Evolutionary conservation across 163 green algal species (phyloP), one percentile per base, ranked within the genome.

Genomic region (Chlorella variabilis): DNA sequence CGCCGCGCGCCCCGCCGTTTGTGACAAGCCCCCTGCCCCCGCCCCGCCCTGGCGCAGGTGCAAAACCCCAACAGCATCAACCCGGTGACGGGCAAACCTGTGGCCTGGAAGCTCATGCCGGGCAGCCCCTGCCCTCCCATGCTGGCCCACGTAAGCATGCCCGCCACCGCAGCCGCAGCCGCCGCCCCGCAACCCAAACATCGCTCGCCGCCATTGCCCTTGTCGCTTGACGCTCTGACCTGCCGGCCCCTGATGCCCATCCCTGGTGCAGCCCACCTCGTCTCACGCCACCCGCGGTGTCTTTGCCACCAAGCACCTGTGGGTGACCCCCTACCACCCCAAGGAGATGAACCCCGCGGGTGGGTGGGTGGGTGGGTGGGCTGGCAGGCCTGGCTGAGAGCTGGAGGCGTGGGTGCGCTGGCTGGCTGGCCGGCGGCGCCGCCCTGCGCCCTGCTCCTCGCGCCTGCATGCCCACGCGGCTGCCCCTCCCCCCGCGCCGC

Each of bases 251-350:
- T 51, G 4, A 21, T 49, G 3, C 49, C 59, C 5, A 9, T 18
- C 42, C 8, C 31, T 20, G 27, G 25, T 31, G 61, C 75, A 81
- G 75, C 62, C 76, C 33, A 71, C 42, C 4, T 76, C 48, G 2
- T n/a, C 48, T 13, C 80, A 85, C 39, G 71, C 59, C 49, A 78
- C 71, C 69, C 87, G 90, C 15, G 92, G 86, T 38, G 66, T 49
- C 36, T 96, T 96, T 86, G 92, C 92, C n/a, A 89, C 76, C 61
- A 89, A 90, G 78, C 88, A 93, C 80, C 86, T 96, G 38, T 92
- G 87, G 87, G 92, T 96, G 18, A 96, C 92, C 0, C 89, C 90
- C 5, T 85, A 95, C 83, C 33, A 76, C 27, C 90, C 94, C 31
- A 71, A 67, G 7, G 89, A 96, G 87, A 85, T 87, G 54, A 95